Percentiles rank a stretch among this genome's conserved stretches.
Evolutionary conservation across 371 early-diverging fungal species (phyloP).

Genomic region (Nematocida ironsii): DNA sequence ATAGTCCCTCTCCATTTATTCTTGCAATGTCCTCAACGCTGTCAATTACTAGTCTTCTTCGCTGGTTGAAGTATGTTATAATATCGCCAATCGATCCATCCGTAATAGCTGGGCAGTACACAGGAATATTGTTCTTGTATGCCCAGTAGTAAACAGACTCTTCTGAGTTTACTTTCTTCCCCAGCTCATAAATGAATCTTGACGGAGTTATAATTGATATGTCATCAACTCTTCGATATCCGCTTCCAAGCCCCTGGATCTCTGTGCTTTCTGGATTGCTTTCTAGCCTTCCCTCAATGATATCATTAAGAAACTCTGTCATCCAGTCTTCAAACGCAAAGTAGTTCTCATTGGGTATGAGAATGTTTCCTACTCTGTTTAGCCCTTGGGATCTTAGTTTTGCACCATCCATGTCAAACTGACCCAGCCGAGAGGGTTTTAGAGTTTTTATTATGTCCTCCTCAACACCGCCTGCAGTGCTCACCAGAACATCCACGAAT

Average conservation of each 20-base stretch:
- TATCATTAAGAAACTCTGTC: constrained; percentile 81
- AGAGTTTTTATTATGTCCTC: constrained; percentile 98
- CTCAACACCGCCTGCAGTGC: constrained; percentile 95
- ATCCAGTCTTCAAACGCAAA: constrained; percentile 96
- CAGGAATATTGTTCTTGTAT: constrained; percentile 83
- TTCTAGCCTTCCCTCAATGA: constrained; percentile 69
- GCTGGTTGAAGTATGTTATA: constrained; percentile 76
- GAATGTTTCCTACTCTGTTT: constrained; percentile 93
- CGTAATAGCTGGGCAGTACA: constrained; percentile 93
- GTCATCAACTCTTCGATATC: constrained; percentile 57
- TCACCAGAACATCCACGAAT: constrained; percentile 80
- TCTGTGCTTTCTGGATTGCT: neutral
- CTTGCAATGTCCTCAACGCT: constrained; percentile 85
- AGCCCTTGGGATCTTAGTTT: constrained; percentile 82
- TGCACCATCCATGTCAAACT: constrained; percentile 77
- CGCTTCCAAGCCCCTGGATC: constrained; percentile 4
- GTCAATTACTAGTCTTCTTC: constrained; percentile 87
- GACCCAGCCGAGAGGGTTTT: constrained; percentile 81
- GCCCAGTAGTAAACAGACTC: constrained; percentile 93
- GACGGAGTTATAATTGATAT: constrained; percentile 82
- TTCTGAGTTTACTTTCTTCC: constrained; percentile 86
- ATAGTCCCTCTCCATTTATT: constrained; percentile 87
- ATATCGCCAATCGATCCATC: constrained; percentile 98
- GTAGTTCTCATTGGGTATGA: constrained; percentile 97
- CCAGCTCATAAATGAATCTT: constrained; percentile 82